Evolutionary conservation across 805 yeast genomes (phyloP), one percentile per base, ranked within the genome.

Genomic region (Kazachstania taianensis): DNA sequence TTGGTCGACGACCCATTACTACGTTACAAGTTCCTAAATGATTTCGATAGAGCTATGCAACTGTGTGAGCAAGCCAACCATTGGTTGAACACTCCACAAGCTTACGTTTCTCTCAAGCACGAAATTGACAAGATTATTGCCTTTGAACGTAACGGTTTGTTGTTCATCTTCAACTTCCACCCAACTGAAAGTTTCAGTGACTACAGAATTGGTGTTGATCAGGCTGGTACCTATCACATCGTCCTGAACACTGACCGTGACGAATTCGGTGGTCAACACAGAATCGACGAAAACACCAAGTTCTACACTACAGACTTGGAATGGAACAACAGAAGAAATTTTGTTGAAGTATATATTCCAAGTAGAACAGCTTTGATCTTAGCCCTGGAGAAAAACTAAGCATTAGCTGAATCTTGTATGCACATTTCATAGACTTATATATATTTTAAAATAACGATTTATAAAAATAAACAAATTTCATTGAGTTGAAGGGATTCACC

Each of bases 81-180:
- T 24, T 81, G 96, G 79, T 67, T 92, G 49, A 66, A 63, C 59
- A 61, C 81, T 39, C 67, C 85, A 39, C 78, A 72, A 49, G 94
- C 94, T 2, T 92, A 81, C 51, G 78, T 89, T 28, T 83, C 95
- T 0, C 68, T 86, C 53, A 89, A 89, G 56, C 76, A 92, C 56
- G 94, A 89, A 46, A 69, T 70, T 28, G 98, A 89, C 63, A 89
- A 89, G 60, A 80, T 89, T 36, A 59, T 92, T 38, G 95, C 75
- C 0, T 92, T 76, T 61, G 97, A 89, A 60, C 74, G 96, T 46
- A 84, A 80, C 37, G 92, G 87, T 1, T 68, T 84, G 22, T 52
- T 92, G 34, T 92, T 89, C 50, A 67, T 87, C 20, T 86, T 87
- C 69, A 89, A 92, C 60, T 84, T 92, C 69, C 84, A 89, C 59